These are phyloP conservation scores for Flaveria trinervia DNA, from an alignment of 129 eudicot species.

Conservation along the genomic window DNA sequence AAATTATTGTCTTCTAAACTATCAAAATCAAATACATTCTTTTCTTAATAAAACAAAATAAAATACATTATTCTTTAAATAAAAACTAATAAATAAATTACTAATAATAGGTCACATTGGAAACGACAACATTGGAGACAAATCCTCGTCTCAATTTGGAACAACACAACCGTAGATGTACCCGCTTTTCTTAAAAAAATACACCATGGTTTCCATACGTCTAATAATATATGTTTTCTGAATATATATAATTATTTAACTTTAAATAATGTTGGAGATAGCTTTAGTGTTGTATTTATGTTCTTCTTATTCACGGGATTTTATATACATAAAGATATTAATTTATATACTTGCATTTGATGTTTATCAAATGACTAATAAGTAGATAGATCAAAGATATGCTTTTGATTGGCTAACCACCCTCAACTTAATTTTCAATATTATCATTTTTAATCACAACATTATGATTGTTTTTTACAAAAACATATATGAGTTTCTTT, in stretches of 20 bases:
- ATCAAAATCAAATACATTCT: background rate
- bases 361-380: background rate
- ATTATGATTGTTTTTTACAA: background rate
- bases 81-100: background rate
- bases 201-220: slow-evolving; percentile 16
- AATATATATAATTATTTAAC: background rate
- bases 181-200: slow-evolving; percentile 9
- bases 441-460: background rate
- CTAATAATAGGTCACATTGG: background rate
- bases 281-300: slow-evolving; percentile 1
- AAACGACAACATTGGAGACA: slow-evolving; percentile 33
- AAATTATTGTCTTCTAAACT: background rate
- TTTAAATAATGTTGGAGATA: slow-evolving; percentile 3
- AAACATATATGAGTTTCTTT: background rate
- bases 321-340: background rate
- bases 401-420: background rate
- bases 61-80: background rate
- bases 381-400: slow-evolving; percentile 2
- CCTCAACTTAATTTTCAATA: background rate
- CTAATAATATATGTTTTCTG: slow-evolving; percentile 14
- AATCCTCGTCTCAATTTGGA: slow-evolving; percentile 28
- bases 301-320: slow-evolving; percentile 13
- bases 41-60: background rate
- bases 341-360: background rate
- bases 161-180: slow-evolving; percentile 9